Conservation (phyloP, 2,329 filamentous ascomycete genomes). For the Teratosphaeriaceae sp. region DNA sequence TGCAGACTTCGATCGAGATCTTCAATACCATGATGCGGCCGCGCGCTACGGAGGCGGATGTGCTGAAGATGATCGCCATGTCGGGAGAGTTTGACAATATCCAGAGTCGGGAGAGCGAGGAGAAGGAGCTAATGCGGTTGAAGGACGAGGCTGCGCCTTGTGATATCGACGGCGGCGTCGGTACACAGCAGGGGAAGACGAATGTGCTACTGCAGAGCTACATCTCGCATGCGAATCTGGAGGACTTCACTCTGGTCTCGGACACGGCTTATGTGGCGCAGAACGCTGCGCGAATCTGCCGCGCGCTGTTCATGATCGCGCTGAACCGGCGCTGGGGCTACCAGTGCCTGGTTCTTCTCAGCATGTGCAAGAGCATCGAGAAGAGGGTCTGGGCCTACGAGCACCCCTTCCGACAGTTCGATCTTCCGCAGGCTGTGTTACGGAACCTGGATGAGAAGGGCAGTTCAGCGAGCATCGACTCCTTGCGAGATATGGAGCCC, state of each 20-base stretch:
- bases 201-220: slow-evolving; percentile 93
- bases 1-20: slow-evolving; percentile 87
- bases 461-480: slow-evolving; percentile 65
- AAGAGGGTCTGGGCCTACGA: slow-evolving; percentile 92
- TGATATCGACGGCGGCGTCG: slow-evolving; percentile 63
- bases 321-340: slow-evolving; percentile 93
- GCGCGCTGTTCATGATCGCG: slow-evolving; percentile 95
- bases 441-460: slow-evolving; percentile 80
- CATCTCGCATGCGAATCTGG: slow-evolving; percentile 78
- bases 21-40: slow-evolving; percentile 95
- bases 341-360: slow-evolving; percentile 84
- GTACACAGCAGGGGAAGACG: slow-evolving; percentile 77
- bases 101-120: slow-evolving; percentile 83
- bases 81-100: slow-evolving; percentile 98
- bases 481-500: slow-evolving; percentile 85
- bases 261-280: slow-evolving; percentile 94
- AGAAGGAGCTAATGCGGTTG: slow-evolving; percentile 74
- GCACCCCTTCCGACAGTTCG: slow-evolving; percentile 92
- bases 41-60: slow-evolving; percentile 79
- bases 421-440: slow-evolving; percentile 75
- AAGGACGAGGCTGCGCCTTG: slow-evolving; percentile 67
- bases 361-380: slow-evolving; percentile 93
- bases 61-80: slow-evolving; percentile 94
- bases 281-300: slow-evolving; percentile 88
- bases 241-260: slow-evolving; percentile 89